These are phyloP conservation scores for Curvularia lunata DNA, from an alignment of 2,329 filamentous ascomycete species.

Conservation along the genomic window DNA sequence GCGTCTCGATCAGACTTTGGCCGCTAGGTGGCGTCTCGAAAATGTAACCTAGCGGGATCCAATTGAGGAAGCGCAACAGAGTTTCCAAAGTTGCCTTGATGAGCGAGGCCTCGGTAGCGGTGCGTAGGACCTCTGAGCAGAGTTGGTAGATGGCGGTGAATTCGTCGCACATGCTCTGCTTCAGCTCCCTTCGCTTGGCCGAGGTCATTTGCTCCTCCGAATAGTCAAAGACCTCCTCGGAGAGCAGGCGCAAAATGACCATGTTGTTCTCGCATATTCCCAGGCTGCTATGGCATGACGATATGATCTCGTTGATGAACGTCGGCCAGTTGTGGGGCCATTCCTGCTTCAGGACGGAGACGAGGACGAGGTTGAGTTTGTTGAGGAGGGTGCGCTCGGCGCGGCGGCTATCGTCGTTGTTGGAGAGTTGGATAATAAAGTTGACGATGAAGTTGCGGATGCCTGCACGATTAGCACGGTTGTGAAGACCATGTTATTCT, in stretches of 20 bases:
- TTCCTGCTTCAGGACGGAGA: slow-evolving; percentile 98
- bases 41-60: slow-evolving; percentile 98
- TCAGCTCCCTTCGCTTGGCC: slow-evolving; percentile 91
- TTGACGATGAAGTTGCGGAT: slow-evolving; percentile 99
- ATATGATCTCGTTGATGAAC: slow-evolving; percentile 99
- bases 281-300: slow-evolving; percentile 91
- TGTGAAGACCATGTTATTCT: not conserved
- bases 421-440: slow-evolving; percentile 94
- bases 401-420: slow-evolving; percentile 84
- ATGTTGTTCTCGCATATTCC: slow-evolving; percentile 99
- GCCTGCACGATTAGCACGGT: slow-evolving; percentile 59
- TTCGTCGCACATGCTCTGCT: slow-evolving; percentile 98
- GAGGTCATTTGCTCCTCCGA: slow-evolving; percentile 99
- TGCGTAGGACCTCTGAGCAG: slow-evolving; percentile 92
- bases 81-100: slow-evolving; percentile 98
- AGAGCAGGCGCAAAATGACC: slow-evolving; percentile 93
- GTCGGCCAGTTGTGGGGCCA: slow-evolving; percentile 99
- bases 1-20: slow-evolving; percentile 80
- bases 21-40: slow-evolving; percentile 81
- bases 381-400: slow-evolving; percentile 89
- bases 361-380: slow-evolving; percentile 96
- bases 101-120: slow-evolving; percentile 83
- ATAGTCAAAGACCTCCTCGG: slow-evolving; percentile 98
- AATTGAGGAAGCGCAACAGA: slow-evolving; percentile 94
- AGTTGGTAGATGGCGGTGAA: slow-evolving; percentile 98